phyloP scores from a whole-genome alignment of 202 grass and related monocot genomes.

The Digitaria exilis region DNA sequence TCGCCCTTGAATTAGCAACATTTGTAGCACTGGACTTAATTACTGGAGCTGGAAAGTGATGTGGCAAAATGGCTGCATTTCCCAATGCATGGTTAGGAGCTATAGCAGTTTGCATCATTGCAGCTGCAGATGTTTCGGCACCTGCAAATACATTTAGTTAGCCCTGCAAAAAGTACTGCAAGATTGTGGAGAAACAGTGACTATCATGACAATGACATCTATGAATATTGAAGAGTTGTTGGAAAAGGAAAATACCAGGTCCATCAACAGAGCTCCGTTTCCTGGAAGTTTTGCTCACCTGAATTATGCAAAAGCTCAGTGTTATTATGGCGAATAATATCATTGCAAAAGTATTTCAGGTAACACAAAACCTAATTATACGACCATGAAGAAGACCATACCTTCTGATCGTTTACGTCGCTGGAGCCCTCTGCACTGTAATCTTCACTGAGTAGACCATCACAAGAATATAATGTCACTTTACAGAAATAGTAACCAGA shows the following conservation, averaged over 20 bases:
- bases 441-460: slow-evolving; percentile 52
- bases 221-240: slow-evolving; percentile 5
- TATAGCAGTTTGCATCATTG: slow-evolving; percentile 55
- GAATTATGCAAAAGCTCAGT: slow-evolving; percentile 25
- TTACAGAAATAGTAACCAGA: slow-evolving; percentile 30
- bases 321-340: neutral
- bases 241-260: slow-evolving; percentile 51
- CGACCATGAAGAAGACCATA: slow-evolving; percentile 27
- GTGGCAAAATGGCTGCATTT: slow-evolving; percentile 40
- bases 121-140: slow-evolving; percentile 44
- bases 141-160: slow-evolving; percentile 39
- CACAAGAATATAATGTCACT: slow-evolving; percentile 30
- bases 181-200: neutral
- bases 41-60: slow-evolving; percentile 55
- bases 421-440: slow-evolving; percentile 83
- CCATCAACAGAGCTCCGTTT: slow-evolving; percentile 60
- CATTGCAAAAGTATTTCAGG: slow-evolving; percentile 14
- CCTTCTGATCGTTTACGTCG: slow-evolving; percentile 72
- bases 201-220: neutral
- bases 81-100: slow-evolving; percentile 41
- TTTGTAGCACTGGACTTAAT: slow-evolving; percentile 54
- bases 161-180: neutral
- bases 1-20: slow-evolving; percentile 47
- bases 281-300: slow-evolving; percentile 53
- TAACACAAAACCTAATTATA: slow-evolving; percentile 11